A percentile compares a stretch with the other conserved stretches of the same genome.
phyloP scores from a whole-genome alignment of 805 yeast genomes.

The Yarrowia divulgata region DNA sequence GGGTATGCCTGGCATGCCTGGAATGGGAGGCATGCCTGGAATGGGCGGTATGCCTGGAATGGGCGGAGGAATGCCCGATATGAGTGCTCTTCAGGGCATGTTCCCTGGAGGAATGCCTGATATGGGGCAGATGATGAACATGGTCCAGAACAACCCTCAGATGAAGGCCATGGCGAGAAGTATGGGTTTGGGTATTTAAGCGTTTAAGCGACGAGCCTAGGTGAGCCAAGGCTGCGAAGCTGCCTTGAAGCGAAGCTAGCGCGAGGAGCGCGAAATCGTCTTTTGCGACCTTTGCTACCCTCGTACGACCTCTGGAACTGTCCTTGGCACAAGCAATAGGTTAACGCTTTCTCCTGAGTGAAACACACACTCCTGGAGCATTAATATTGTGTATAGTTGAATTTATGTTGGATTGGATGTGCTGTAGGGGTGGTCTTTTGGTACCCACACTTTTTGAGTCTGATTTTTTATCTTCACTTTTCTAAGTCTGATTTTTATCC shows the following conservation, averaged over 20 bases:
- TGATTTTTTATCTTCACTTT: too few relatives aligned
- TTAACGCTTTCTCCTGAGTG: too few relatives aligned
- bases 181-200: conserved; percentile 29
- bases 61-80: conserved; percentile 56
- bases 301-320: too few relatives aligned
- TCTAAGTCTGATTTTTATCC: too few relatives aligned
- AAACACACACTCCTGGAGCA: background rate
- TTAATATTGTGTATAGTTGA: conserved; percentile 26
- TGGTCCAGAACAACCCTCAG: conserved; percentile 60
- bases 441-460: too few relatives aligned
- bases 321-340: too few relatives aligned
- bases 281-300: too few relatives aligned
- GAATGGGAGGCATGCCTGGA: conserved; percentile 69
- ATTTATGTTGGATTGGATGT: conserved; percentile 1
- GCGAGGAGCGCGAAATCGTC: background rate
- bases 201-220: background rate
- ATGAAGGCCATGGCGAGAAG: conserved; percentile 53
- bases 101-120: conserved; percentile 68
- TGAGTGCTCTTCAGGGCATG: conserved; percentile 47
- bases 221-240: too few relatives aligned
- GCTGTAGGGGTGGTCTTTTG: background rate
- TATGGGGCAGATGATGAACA: conserved; percentile 68
- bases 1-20: conserved; percentile 55
- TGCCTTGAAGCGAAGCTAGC: background rate
- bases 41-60: conserved; percentile 57